Evolutionary conservation across 1,284 basidiomycete genomes (phyloP).

Genomic region (Rhodotorula sp.): DNA sequence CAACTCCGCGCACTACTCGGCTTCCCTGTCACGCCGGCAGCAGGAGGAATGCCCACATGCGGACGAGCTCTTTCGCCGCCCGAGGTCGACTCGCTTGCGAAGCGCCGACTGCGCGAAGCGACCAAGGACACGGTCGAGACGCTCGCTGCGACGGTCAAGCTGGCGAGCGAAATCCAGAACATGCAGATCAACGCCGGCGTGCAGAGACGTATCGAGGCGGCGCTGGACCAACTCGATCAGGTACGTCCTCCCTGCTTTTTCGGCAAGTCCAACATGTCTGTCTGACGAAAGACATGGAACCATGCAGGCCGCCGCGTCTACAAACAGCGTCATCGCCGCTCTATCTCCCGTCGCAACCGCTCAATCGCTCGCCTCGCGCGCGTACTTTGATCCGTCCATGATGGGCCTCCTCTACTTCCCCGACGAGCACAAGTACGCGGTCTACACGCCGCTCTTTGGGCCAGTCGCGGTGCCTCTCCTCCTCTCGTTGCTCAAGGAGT

Average conservation of each 20-base stretch:
- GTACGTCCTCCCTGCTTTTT: conserved; percentile 53
- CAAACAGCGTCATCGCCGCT: background rate
- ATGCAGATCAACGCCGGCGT: conserved; percentile 85
- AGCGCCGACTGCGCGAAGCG: conserved; percentile 71
- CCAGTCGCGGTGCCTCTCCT: conserved; percentile 57
- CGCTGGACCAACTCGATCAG: conserved; percentile 68
- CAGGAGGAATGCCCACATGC: background rate
- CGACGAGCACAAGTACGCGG: conserved; percentile 90
- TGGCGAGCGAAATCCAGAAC: conserved; percentile 79
- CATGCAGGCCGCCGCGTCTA: background rate
- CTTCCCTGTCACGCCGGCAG: conserved; percentile 62
- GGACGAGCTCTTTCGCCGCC: conserved; percentile 52
- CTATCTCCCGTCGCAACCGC: conserved; percentile 62
- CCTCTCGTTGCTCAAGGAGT: conserved; percentile 36
- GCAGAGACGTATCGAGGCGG: conserved; percentile 65
- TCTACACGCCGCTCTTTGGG: conserved; percentile 89
- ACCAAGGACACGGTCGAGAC: conserved; percentile 67
- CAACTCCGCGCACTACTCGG: conserved; percentile 79
- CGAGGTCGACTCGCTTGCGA: conserved; percentile 75
- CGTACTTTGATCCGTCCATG: conserved; percentile 97
- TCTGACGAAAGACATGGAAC: no score
- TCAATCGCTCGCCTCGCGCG: conserved; percentile 71
- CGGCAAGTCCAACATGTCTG: background rate
- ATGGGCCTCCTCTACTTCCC: conserved; percentile 94
- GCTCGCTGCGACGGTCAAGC: conserved; percentile 71